Conservation (phyloP, 2,329 filamentous ascomycete genomes). For the Penicillium sp. region DNA sequence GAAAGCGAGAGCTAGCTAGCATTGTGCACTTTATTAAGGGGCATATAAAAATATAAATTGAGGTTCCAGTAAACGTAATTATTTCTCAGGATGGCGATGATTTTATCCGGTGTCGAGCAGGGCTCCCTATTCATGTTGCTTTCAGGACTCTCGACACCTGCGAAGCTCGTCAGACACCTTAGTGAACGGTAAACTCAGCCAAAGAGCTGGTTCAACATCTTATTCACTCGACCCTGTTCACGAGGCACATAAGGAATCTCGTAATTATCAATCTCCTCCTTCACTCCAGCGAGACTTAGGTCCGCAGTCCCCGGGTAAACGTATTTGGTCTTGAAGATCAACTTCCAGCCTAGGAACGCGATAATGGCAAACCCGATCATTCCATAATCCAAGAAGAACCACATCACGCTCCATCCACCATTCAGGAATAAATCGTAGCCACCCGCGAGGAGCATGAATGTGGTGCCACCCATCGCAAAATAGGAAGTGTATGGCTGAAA, state of each 20-base stretch:
- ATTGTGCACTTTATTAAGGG: slow-evolving; percentile 8
- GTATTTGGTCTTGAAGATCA: slow-evolving; percentile 59
- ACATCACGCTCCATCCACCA: slow-evolving; percentile 59
- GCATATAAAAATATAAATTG: no score
- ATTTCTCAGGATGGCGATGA: no score
- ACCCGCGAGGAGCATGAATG: slow-evolving; percentile 66
- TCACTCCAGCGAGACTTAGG: slow-evolving; percentile 36
- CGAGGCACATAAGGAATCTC: no score
- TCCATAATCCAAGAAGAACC: slow-evolving; percentile 70
- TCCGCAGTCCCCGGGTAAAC: slow-evolving; percentile 57
- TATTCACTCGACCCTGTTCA: no score
- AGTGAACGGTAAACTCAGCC: no score
- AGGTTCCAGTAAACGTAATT: no score
- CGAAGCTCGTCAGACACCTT: no score
- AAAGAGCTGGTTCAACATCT: no score
- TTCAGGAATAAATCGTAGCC: slow-evolving; percentile 71
- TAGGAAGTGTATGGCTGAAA: slow-evolving; percentile 61
- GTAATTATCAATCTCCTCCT: slow-evolving; percentile 28
- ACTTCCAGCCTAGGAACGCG: slow-evolving; percentile 66
- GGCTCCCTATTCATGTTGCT: no score
- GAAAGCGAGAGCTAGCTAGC: slow-evolving; percentile 6
- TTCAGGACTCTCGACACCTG: no score
- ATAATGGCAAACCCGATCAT: slow-evolving; percentile 62
- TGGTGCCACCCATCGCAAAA: slow-evolving; percentile 60
- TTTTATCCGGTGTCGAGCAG: no score